A percentile compares a stretch with the other conserved stretches of the same genome.
Evolutionary conservation across 164 flowering plant species (phyloP).

Genomic region (Malania oleifera): DNA sequence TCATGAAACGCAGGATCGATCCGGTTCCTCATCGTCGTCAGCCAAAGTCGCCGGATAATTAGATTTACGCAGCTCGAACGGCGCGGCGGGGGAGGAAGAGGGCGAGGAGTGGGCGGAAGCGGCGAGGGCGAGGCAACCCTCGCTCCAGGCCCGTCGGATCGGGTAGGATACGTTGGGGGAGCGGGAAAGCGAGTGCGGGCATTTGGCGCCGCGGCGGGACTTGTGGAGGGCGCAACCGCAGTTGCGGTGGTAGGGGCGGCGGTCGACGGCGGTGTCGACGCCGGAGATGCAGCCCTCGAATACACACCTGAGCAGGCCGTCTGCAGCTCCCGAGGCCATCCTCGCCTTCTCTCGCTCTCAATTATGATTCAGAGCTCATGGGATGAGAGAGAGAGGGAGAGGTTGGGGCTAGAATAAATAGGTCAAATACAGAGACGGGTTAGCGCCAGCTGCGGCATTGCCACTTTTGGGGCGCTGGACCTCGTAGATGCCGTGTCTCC

Average conservation of each 20-base stretch:
- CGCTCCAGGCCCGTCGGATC: constrained; percentile 27
- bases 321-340: constrained; percentile 30
- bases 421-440: too few relatives aligned
- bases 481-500: neutral
- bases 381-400: too few relatives aligned
- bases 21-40: too few relatives aligned
- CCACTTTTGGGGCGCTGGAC: neutral
- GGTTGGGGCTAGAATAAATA: too few relatives aligned
- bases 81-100: constrained; percentile 12
- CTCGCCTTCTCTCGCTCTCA: too few relatives aligned
- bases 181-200: neutral
- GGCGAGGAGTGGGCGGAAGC: constrained; percentile 13
- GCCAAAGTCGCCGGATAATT: too few relatives aligned
- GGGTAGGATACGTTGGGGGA: constrained; percentile 24
- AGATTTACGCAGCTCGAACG: too few relatives aligned
- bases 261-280: constrained; percentile 21
- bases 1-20: too few relatives aligned
- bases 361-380: too few relatives aligned
- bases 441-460: too few relatives aligned
- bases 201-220: neutral
- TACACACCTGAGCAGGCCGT: constrained; percentile 22
- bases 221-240: constrained; percentile 36
- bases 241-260: constrained; percentile 35
- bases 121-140: constrained; percentile 21
- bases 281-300: constrained; percentile 32